Evolutionary conservation across 148 eudicot genomes (phyloP).

Genomic region (Suaeda aralocaspica): DNA sequence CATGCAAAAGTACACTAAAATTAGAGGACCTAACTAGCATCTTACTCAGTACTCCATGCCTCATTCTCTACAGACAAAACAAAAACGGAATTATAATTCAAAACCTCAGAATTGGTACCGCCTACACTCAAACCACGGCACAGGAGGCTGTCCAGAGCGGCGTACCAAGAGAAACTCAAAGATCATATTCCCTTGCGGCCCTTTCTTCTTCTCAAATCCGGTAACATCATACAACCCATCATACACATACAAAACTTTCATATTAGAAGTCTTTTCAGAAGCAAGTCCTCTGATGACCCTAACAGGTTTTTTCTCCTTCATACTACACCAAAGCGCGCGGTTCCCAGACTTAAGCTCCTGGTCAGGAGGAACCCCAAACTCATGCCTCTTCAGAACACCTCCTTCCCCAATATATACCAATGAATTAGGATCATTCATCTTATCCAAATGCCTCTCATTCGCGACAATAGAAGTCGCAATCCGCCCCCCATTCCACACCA

Average conservation of each 20-base stretch:
- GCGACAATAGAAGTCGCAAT: conserved; percentile 48
- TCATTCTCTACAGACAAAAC: not conserved
- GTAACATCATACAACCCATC: conserved; percentile 54
- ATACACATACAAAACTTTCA: conserved; percentile 32
- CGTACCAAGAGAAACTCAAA: conserved; percentile 45
- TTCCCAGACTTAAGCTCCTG: conserved; percentile 51
- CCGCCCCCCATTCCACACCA: conserved; percentile 22
- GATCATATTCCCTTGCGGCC: conserved; percentile 30
- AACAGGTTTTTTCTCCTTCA: conserved; percentile 33
- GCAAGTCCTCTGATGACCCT: conserved; percentile 44
- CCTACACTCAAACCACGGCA: conserved; percentile 22
- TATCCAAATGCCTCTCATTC: conserved; percentile 45
- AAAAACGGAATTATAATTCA: not conserved
- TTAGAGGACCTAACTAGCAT: not conserved
- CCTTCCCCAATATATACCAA: conserved; percentile 53
- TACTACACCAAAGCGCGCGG: conserved; percentile 49
- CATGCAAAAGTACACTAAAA: not conserved
- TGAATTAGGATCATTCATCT: conserved; percentile 23
- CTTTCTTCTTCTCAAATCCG: conserved; percentile 24
- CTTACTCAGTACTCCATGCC: not conserved
- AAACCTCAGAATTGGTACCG: not conserved
- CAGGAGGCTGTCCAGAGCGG: conserved; percentile 27
- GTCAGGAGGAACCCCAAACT: conserved; percentile 35
- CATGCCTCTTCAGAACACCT: conserved; percentile 22
- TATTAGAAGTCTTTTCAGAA: not conserved